phyloP scores from a whole-genome alignment of 1,284 basidiomycete genomes.

The Ustilago cynodontis region DNA sequence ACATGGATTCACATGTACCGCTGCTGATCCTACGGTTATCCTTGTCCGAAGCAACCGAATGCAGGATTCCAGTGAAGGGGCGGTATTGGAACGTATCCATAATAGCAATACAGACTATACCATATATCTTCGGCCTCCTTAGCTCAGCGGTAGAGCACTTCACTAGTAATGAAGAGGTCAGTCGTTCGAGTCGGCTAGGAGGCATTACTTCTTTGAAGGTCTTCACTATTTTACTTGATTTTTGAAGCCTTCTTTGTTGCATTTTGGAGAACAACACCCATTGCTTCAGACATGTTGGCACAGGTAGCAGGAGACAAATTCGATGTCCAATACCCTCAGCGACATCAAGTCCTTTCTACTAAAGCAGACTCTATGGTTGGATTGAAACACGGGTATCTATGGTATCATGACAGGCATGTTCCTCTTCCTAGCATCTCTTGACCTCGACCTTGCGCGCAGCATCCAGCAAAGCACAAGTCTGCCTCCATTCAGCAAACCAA shows the following conservation, averaged over 20 bases:
- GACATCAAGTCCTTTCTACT: background rate
- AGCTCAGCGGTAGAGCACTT: conserved; percentile 60
- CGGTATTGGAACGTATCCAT: too few species aligned
- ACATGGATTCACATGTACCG: too few species aligned
- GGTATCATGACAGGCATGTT: background rate
- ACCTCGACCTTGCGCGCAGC: conserved; percentile 74
- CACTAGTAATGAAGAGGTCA: conserved; percentile 60
- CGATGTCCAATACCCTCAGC: background rate
- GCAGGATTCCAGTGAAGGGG: background rate
- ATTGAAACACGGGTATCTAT: background rate
- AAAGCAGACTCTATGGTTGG: background rate
- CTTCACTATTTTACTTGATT: background rate
- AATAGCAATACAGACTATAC: too few species aligned
- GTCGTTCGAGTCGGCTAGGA: conserved; percentile 58
- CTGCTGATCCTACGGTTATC: background rate
- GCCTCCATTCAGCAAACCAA: conserved; percentile 81
- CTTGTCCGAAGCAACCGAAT: background rate
- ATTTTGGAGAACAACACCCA: background rate
- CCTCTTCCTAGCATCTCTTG: conserved; percentile 33
- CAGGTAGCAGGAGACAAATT: too few species aligned
- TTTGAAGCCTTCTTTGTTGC: background rate
- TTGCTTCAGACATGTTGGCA: too few species aligned
- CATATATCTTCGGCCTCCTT: too few species aligned
- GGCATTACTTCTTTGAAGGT: conserved; percentile 22
- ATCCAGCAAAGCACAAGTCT: conserved; percentile 77